Percentiles rank a stretch among this genome's conserved stretches.
phyloP scores from a whole-genome alignment of 2,329 filamentous ascomycete genomes.

The Aspergillus terreus region DNA sequence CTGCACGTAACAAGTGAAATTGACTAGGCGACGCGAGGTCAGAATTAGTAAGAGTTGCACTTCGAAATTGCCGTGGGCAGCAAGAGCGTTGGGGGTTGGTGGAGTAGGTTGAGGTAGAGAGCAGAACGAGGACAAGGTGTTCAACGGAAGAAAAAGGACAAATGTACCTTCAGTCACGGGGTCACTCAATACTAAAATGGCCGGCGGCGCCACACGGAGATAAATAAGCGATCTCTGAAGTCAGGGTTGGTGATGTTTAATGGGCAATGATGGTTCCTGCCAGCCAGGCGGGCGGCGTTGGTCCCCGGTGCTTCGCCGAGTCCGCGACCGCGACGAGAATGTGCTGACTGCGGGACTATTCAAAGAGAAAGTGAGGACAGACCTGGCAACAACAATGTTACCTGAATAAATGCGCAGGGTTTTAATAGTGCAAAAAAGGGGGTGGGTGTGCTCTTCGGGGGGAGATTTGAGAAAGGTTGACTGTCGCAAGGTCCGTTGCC shows the following conservation, averaged over 20 bases:
- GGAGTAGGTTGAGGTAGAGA: too few species aligned
- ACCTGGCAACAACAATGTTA: background rate
- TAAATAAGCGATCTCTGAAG: background rate
- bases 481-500: background rate
- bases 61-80: too few species aligned
- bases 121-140: too few species aligned
- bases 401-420: background rate
- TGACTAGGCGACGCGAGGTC: too few species aligned
- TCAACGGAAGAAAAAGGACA: too few species aligned
- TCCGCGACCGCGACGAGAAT: constrained; percentile 15
- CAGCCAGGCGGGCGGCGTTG: constrained; percentile 10
- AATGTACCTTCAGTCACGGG: too few species aligned
- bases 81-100: too few species aligned
- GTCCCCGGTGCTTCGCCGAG: constrained; percentile 15
- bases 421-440: background rate
- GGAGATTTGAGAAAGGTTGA: constrained; percentile 7
- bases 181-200: too few species aligned
- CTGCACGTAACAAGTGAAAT: too few species aligned
- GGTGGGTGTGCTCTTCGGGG: constrained; percentile 2
- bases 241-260: background rate
- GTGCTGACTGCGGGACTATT: background rate
- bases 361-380: constrained; percentile 1
- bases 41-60: too few species aligned
- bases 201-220: too few species aligned
- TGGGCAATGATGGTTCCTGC: background rate